A percentile compares a stretch with the other conserved stretches of the same genome.
Conservation (phyloP, 2,329 filamentous ascomycete species). For the Kalmusia sp. region DNA sequence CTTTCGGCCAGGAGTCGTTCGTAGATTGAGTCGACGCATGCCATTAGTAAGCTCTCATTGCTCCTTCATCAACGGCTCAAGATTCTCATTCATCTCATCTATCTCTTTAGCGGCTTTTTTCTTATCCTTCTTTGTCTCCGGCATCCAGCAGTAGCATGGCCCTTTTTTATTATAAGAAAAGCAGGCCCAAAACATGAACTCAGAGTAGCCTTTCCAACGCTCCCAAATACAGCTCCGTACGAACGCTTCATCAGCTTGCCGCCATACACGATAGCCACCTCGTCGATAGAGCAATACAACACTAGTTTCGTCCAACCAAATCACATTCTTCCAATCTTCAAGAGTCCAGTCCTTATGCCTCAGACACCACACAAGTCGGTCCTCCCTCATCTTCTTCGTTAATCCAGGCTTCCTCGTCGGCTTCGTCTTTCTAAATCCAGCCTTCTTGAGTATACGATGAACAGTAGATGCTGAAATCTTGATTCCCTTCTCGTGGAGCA, state of each 20-base stretch:
- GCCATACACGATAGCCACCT: conserved; percentile 1
- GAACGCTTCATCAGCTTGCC: conserved; percentile 1
- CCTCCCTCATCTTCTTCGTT: conserved; percentile 14
- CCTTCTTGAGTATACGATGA: neutral
- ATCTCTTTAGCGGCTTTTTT: too few species aligned
- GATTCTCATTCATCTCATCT: too few species aligned
- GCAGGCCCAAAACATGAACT: conserved; percentile 23
- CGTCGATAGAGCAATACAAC: neutral
- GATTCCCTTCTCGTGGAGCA: neutral
- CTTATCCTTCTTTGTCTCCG: too few species aligned
- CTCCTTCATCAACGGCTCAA: too few species aligned
- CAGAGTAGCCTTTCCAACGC: conserved; percentile 13
- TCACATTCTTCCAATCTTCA: neutral
- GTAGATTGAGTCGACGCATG: too few species aligned
- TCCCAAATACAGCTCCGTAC: neutral
- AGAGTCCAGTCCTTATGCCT: conserved; percentile 9
- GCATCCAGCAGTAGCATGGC: too few species aligned
- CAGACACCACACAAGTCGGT: neutral
- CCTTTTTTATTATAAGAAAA: conserved; percentile 14
- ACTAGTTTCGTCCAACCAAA: neutral
- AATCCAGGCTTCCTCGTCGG: conserved; percentile 10
- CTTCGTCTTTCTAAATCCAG: conserved; percentile 4
- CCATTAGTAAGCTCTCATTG: too few species aligned
- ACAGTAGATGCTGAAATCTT: neutral
- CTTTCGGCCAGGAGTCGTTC: too few species aligned